These are phyloP conservation scores for Aspergillus spinulosporus DNA, from an alignment of 2,329 filamentous ascomycete species.

Conservation along the genomic window DNA sequence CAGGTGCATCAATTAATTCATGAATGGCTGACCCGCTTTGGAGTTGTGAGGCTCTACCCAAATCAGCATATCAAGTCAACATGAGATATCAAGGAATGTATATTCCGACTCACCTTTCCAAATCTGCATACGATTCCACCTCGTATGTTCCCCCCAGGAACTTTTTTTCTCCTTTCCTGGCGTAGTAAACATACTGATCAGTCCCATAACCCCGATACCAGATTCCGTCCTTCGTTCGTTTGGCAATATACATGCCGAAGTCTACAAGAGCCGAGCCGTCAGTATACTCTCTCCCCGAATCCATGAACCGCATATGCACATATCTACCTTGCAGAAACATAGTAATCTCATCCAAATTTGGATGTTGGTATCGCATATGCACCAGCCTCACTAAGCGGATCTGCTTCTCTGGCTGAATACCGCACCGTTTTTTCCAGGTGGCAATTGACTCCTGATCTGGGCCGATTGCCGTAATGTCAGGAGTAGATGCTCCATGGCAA, in stretches of 20 bases:
- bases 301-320: no score
- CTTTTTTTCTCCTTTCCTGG: slow-evolving; percentile 19
- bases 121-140: slow-evolving; percentile 45
- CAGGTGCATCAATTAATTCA: slow-evolving; percentile 39
- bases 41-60: neutral
- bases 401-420: no score
- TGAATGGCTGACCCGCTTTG: slow-evolving; percentile 27
- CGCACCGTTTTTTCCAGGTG: no score
- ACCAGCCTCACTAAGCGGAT: no score
- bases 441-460: no score
- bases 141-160: slow-evolving; percentile 46
- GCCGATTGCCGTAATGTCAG: no score
- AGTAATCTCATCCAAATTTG: no score
- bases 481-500: no score
- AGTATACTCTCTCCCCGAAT: no score
- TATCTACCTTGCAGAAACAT: no score
- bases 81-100: neutral
- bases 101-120: slow-evolving; percentile 38
- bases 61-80: neutral
- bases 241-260: slow-evolving; percentile 40
- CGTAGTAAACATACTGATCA: slow-evolving; percentile 27
- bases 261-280: slow-evolving; percentile 7
- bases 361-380: no score
- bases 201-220: slow-evolving; percentile 26
- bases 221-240: slow-evolving; percentile 25